Base-by-base conservation (phyloP, 331 rosid genomes). In the Telfairia occidentalis region DNA sequence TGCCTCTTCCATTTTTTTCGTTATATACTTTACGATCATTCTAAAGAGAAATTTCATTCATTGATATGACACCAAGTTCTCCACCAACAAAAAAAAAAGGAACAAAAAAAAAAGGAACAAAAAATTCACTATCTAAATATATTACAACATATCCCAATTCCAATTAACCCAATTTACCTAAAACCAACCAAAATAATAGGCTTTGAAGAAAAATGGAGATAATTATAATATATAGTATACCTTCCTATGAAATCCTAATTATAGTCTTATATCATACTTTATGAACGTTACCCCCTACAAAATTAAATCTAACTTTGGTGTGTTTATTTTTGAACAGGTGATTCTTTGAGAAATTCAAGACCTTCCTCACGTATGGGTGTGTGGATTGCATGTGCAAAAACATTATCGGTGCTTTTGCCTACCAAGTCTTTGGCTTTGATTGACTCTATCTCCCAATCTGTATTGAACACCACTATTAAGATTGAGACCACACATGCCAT, bases 361-460 rank as follows among this genome's bases (percentile, higher is more conserved):
- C 43, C 76, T 71, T 71, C 60, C 45, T 71, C 76, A 30, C 60
- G 55, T 46, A 71, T 71, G 75, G 53, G 42, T 45, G 75, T 24
- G 73, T 42, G 52, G 37, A 24, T 42, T 24, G 73, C 73, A 67
- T 70, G 58, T 70, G 42, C 57, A 9, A 70, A 45, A 26, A 26
- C 26, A 45, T 45, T 28, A 70, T 43, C 74, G 35, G 32, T 42
- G 73, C 18, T 19, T 53, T 71, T 80, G 74, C 90, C 91, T 61
- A 89, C 87, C 83, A 86, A 85, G 78, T 77, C 78, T 57, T 67
- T 73, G 45, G 94, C 94, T 45, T 87, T 85, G 70, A 80, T 42
- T 0, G 89, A 79, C 78, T 89, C 94, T n/a, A 75, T 85, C 57
- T 89, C 88, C 91, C 91, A 87, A 82, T 87, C 89, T 3, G 89